Base-by-base conservation (phyloP, 345 rosid species). In the Ricinus communis region DNA sequence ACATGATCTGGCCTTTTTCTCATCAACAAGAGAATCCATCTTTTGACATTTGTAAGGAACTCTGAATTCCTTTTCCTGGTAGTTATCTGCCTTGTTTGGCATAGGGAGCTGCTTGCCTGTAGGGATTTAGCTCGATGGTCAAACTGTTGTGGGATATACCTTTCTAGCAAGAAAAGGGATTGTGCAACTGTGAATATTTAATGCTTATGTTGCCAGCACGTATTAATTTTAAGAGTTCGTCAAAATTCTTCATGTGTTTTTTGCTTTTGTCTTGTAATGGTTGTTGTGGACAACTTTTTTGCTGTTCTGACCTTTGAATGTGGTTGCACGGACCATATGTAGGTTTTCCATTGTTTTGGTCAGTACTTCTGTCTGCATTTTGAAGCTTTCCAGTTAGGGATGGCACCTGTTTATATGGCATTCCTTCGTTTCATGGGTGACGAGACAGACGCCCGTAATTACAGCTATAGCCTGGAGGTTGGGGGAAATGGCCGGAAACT, bases 331-430 rank as follows among this genome's bases (percentile, higher is more conserved):
- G 38, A 69, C 72, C 47, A 70, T 52, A 71, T 56, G 36, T 74
- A 87, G 96, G 98, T 91, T 30, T 91, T 91, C 77, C 88, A 94
- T 73, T 91, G 97, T 82, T 91, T 90, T 66, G 98, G 96, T 53
- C 96, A 90, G 82, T 87, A 91, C 82, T 94, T 91, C 81, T 91
- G 98, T 75, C 91, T 91, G n/a, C 98, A 94, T 74, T 91, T 94
- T 74, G 97, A 90, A 79, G 98, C 97, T 38, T 94, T 94, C 81
- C 98, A 94, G 87, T 91, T 94, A 9, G 93, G 96, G 11, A 85
- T 91, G 93, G 98, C 93, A 65, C 97, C 98, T 52, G 98, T 90
- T n/a, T 90, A 90, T 79, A 93, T 93, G 97, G 93, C 98, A 16
- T 93, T 93, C 72, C 88, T 93, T 41, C 88, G 97, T 33, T 94